Conservation (phyloP, 805 yeast genomes). For the Kodamaea hsintzibuensis region DNA sequence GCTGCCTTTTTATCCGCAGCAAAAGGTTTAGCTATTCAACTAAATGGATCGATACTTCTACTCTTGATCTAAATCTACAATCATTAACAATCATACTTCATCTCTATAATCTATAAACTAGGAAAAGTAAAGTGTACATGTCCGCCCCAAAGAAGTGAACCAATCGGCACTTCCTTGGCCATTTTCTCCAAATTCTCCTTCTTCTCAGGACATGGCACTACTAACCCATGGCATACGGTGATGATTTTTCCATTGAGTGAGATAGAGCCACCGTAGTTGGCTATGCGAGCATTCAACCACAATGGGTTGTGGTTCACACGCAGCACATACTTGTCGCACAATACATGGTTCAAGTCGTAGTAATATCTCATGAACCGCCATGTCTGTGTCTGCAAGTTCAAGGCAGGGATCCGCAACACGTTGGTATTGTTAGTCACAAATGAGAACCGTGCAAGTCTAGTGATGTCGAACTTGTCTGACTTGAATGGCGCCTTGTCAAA, state of each 20-base stretch:
- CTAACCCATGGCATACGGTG: slow-evolving; percentile 39
- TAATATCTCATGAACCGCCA: slow-evolving; percentile 41
- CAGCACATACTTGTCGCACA: slow-evolving; percentile 23
- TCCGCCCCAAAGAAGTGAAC: slow-evolving; percentile 34
- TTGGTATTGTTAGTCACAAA: slow-evolving; percentile 28
- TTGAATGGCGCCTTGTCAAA: slow-evolving; percentile 13
- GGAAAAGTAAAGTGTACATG: slow-evolving; percentile 40
- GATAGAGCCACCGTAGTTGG: slow-evolving; percentile 32
- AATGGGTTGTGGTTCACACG: slow-evolving; percentile 18
- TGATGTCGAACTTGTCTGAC: slow-evolving; percentile 35
- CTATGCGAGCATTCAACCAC: slow-evolving; percentile 30
- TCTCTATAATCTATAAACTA: slow-evolving; percentile 21
- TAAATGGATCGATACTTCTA: background rate
- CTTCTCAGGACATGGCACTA: slow-evolving; percentile 33
- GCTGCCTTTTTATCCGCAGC: no score
- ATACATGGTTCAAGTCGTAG: slow-evolving; percentile 29
- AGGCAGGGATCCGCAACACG: slow-evolving; percentile 33
- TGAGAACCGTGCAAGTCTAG: slow-evolving; percentile 32
- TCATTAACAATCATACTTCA: background rate
- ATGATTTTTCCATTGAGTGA: slow-evolving; percentile 36
- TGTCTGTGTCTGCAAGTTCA: slow-evolving; percentile 40
- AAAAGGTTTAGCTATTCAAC: no score
- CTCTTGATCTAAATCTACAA: no score
- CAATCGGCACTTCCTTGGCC: slow-evolving; percentile 18
- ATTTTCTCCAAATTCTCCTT: slow-evolving; percentile 24